Evolutionary conservation across 768 basidiomycete species (phyloP), one percentile per base, ranked within the genome.

Genomic region (Agaricus bisporus): DNA sequence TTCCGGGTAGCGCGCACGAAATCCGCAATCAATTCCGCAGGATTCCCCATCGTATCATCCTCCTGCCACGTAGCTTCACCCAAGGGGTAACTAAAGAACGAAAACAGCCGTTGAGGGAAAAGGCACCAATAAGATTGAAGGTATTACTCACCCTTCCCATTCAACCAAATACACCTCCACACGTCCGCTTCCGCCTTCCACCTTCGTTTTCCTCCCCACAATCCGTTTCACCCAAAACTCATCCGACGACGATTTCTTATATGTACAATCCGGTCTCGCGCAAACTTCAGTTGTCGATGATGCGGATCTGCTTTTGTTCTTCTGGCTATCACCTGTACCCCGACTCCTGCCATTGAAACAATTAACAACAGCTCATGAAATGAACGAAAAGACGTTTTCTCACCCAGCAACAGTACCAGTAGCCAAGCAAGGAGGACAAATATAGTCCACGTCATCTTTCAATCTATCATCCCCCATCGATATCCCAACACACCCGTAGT

Each of bases 401-500:
- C 38, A 46, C 14, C 28, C 48, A 3, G 46, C 4, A 63, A 22
- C 22, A 69, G 45, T 56, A 71, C 71, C 58, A 58, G 9, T 55
- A 56, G 12, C 60, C 29, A 43, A 39, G 59, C 78, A 80, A 11
- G 64, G 59, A 28, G 75, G 78, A 56, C 79, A 80, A 20, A 61
- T 57, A 54, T 75, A 79, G 32, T 58, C 50, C 17, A 60, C 64
- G 0, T 50, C 20, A 11, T 60, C 58, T 42, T 65, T 61, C n/a
- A 74, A 51, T 17, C 75, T 66, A 3, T 60, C 43, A 56, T 80
- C 77, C 0, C 57, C 61, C 4, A 54, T 25, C 22, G 49, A 45
- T 44, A 79, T 64, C 5, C 70, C 76, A 39, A 71, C 70, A 55
- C 78, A 80, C 2, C 73, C 78, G 54, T 72, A 78, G 53, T 80